These are phyloP conservation scores for Posidonia oceanica DNA, from an alignment of 116 monocot genomes.

Conservation along the genomic window DNA sequence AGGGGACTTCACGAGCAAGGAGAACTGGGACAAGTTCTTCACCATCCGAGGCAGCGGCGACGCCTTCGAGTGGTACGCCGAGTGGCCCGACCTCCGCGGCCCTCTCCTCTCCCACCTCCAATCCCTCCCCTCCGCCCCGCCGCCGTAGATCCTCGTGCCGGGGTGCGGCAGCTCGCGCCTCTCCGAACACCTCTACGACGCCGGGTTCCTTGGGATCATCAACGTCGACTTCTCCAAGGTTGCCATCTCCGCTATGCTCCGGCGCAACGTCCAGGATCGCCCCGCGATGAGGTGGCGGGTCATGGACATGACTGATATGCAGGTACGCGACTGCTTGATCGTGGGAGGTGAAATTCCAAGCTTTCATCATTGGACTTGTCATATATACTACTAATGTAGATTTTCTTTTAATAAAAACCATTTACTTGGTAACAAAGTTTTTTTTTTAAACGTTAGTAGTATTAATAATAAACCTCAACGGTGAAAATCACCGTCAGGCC, in stretches of 20 bases:
- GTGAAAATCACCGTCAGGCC: too few relatives aligned
- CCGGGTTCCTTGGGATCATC: conserved; percentile 51
- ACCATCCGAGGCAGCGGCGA: conserved; percentile 61
- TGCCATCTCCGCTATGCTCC: conserved; percentile 73
- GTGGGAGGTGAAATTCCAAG: too few relatives aligned
- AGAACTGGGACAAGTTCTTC: conserved; percentile 99
- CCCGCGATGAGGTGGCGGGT: conserved; percentile 93
- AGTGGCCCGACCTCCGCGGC: conserved; percentile 48
- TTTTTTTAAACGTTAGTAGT: too few relatives aligned
- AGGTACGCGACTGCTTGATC: conserved; percentile 35
- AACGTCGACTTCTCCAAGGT: conserved; percentile 97
- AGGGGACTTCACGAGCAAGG: conserved; percentile 84
- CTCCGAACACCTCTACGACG: conserved; percentile 83
- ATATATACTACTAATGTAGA: too few relatives aligned
- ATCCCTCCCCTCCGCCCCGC: conserved; percentile 2
- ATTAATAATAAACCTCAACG: too few relatives aligned
- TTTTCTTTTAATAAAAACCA: too few relatives aligned
- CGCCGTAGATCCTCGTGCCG: conserved; percentile 59
- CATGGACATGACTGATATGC: conserved; percentile 96
- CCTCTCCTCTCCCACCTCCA: conserved; percentile 49
- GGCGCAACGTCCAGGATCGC: conserved; percentile 45
- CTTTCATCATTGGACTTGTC: too few relatives aligned
- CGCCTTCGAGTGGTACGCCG: conserved; percentile 97
- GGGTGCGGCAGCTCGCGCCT: conserved; percentile 83
- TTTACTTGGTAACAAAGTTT: too few relatives aligned